Evolutionary conservation across 2,329 filamentous ascomycete species (phyloP), one percentile per base, ranked within the genome.

Genomic region (Fusarium sp.): DNA sequence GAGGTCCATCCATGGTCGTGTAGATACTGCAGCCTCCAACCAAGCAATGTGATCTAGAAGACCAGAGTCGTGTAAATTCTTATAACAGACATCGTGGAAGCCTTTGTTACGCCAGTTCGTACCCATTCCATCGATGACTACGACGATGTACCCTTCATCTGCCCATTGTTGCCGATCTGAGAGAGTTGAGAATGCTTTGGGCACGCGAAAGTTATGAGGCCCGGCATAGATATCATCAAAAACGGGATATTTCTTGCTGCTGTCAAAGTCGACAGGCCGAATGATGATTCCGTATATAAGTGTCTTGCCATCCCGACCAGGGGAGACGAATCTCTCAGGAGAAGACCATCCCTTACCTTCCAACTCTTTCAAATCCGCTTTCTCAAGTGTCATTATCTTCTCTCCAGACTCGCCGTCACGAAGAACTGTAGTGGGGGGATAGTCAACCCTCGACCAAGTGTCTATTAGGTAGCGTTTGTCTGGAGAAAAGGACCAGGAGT

Each of bases 111-210:
- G 76, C 73, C 74, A 78, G 53, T 76, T 77, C 3, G 78, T 80
- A 10, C 78, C 78, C 78, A 79, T 80, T 53, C 78, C 78, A 44
- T 80, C 78, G 11, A 77, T 35, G 10, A 73, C 68, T 7, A 79
- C 78, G 5, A 80, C 67, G 27, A 80, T 52, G 48, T 77, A 80
- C 23, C 78, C 78, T 18, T 75, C 61, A n/a, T 78, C 67, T 11
- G 78, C 78, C 68, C 73, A 71, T 33, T 71, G 46, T 20, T 71
- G 71, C 23, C 73, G 59, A 45, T 50, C 52, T 6, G 37, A 32
- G 10, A 75, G 57, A 15, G 61, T 18, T 10, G 60, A 64, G 44
- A 80, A 78, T 1, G 60, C 40, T 38, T 79, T 80, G 4, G 74
- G 71, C 0, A 71, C 75, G 42, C 70, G 73, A 54, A 75, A 76